Conservation (phyloP, 805 yeast species). For the Ogataea thermomethanolica region DNA sequence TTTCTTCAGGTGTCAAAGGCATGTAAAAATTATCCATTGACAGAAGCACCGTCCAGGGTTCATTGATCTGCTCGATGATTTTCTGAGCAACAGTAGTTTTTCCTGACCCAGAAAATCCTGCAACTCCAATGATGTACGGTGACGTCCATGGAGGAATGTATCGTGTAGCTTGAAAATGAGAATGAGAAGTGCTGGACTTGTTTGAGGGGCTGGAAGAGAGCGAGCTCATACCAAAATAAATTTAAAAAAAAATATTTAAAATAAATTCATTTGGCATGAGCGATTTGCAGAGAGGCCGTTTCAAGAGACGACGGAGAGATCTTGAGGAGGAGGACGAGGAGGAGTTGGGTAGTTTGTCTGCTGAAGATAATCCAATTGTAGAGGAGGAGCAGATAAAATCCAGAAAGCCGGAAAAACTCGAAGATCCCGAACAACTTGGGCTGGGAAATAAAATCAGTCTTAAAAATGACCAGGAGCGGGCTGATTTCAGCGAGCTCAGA, state of each 20-base stretch:
- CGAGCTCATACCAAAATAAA: background rate
- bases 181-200: conserved; percentile 5
- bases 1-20: conserved; percentile 62
- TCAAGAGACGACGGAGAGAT: conserved; percentile 7
- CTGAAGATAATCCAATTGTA: background rate
- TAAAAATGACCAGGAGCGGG: conserved; percentile 10
- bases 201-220: background rate
- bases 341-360: background rate
- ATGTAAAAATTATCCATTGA: conserved; percentile 90
- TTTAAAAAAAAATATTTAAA: background rate
- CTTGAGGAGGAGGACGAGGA: conserved; percentile 2
- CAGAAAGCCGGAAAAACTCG: background rate
- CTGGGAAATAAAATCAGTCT: conserved; percentile 6
- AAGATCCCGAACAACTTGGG: conserved; percentile 5
- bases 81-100: conserved; percentile 87
- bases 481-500: conserved; percentile 34
- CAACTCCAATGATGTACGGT: conserved; percentile 83
- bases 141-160: conserved; percentile 87
- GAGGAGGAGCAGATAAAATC: background rate
- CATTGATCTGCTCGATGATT: conserved; percentile 70
- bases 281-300: conserved; percentile 6
- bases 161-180: conserved; percentile 21
- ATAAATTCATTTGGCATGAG: conserved; percentile 3
- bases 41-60: conserved; percentile 91
- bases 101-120: conserved; percentile 87